These are phyloP conservation scores for Kluyveromyces lactis DNA, from an alignment of 805 yeast genomes.

Conservation along the genomic window DNA sequence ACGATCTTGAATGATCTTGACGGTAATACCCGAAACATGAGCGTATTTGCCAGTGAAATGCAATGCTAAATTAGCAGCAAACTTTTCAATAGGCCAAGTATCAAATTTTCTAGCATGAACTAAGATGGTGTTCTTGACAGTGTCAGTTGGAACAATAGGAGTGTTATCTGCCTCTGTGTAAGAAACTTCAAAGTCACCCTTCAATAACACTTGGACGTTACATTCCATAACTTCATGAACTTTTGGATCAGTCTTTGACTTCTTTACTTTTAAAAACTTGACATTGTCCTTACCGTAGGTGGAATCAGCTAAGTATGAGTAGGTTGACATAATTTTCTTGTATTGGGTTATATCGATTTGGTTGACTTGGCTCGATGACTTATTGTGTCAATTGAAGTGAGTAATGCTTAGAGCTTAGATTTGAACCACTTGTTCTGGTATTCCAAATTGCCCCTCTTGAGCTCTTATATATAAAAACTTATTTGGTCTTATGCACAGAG, in stretches of 20 bases:
- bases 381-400: no score
- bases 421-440: no score
- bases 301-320: constrained; percentile 35
- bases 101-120: constrained; percentile 75
- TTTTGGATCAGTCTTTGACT: constrained; percentile 62
- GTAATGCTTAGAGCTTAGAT: no score
- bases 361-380: no score
- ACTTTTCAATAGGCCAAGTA: constrained; percentile 86
- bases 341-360: no score
- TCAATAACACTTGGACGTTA: constrained; percentile 64
- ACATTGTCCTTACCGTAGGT: constrained; percentile 91
- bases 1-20: constrained; percentile 59
- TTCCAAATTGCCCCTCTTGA: no score
- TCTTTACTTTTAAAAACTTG: constrained; percentile 81
- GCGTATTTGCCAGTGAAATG: constrained; percentile 73
- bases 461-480: no score
- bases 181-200: constrained; percentile 71
- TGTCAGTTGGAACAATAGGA: constrained; percentile 89
- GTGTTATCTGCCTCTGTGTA: constrained; percentile 85
- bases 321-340: constrained; percentile 7
- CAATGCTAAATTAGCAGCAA: constrained; percentile 75
- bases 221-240: constrained; percentile 81
- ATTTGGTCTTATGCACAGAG: no score
- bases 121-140: constrained; percentile 82
- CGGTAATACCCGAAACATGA: constrained; percentile 67